Conservation (phyloP, 2,329 filamentous ascomycete species). For the Allantophomopsis cytisporea region DNA sequence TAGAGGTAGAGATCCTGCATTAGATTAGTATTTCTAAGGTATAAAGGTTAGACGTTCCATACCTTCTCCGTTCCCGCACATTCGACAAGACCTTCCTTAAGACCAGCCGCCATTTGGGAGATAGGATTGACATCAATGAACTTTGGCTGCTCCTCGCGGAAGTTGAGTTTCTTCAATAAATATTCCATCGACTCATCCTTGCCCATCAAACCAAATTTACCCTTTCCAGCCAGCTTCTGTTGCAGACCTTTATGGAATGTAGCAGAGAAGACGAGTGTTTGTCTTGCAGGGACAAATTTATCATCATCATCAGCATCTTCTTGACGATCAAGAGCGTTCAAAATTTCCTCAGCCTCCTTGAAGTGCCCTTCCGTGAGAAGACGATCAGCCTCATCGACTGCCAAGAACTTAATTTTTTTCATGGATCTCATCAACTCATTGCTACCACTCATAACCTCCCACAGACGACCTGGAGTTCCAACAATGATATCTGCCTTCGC, state of each 20-base stretch:
- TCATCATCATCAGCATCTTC: slow-evolving; percentile 32
- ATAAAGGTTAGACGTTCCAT: slow-evolving; percentile 8
- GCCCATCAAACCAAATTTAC: slow-evolving; percentile 44
- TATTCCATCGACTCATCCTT: slow-evolving; percentile 85
- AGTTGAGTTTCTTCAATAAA: slow-evolving; percentile 78
- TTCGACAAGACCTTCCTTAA: slow-evolving; percentile 85
- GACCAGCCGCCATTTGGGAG: slow-evolving; percentile 72
- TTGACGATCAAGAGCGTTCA: slow-evolving; percentile 62
- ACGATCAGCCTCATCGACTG: slow-evolving; percentile 89
- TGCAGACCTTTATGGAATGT: slow-evolving; percentile 89
- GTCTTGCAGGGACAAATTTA: slow-evolving; percentile 43
- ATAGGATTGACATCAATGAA: slow-evolving; percentile 88
- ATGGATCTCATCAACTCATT: slow-evolving; percentile 56
- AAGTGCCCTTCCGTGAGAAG: slow-evolving; percentile 88
- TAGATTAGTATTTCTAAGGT: background rate
- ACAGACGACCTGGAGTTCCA: slow-evolving; percentile 80
- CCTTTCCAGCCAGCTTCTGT: slow-evolving; percentile 74
- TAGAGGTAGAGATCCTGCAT: slow-evolving; percentile 80
- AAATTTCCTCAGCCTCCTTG: slow-evolving; percentile 82
- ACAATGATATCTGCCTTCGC: slow-evolving; percentile 83
- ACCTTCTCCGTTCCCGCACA: slow-evolving; percentile 90
- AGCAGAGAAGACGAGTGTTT: slow-evolving; percentile 92
- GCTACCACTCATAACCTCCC: slow-evolving; percentile 80
- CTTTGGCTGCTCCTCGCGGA: slow-evolving; percentile 69
- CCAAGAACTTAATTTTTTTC: slow-evolving; percentile 64